Evolutionary conservation across 2,329 filamentous ascomycete species (phyloP), one percentile per base, ranked within the genome.

Genomic region (Phialemoniopsis sp.): DNA sequence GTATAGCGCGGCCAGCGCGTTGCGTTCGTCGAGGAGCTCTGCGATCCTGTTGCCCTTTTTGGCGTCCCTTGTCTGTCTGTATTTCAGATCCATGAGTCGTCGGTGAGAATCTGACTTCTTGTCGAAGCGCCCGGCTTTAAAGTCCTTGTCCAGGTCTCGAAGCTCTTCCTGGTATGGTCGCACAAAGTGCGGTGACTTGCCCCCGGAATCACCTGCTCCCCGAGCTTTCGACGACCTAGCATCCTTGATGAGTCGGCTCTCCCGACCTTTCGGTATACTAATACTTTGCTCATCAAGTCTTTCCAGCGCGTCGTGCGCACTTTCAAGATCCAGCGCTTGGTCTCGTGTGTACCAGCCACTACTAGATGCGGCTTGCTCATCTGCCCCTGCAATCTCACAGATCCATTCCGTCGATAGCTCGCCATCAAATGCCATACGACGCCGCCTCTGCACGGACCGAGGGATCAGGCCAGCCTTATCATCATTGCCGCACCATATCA

Each of bases 401-500:
- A 83, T 60, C 51, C 72, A 75, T 5, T 82, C 72, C 38, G 74
- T 76, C n/a, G 70, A 57, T 4, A 85, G 60, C 47, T 89, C 82
- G 2, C 75, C 67, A 38, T 84, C 69, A 5, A 86, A 56, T 5
- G 76, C 69, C 16, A 70, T 57, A 34, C 80, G 81, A 32, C 62
- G 71, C n/a, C 83, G 75, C 2, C 66, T 59, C 28, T 67, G 59
- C 3, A 85, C 54, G 3, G 66, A 63, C 38, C 75, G 76, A 0
- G 90, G 85, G 8, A 95, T 42, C 1, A 87, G 48, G 2, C 58
- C 45, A 7, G 60, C 52, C 46, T 79, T 79, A 40, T 88, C 83
- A 0, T 75, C 66, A 32, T 82, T 68, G 2, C 76, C 72, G 4
- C 82, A 53, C 82, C 89, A 90, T 30, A 90, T 56, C 1, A 97